phyloP scores from a whole-genome alignment of 192 early-diverging fungal species.

The Mortierella antarctica region DNA sequence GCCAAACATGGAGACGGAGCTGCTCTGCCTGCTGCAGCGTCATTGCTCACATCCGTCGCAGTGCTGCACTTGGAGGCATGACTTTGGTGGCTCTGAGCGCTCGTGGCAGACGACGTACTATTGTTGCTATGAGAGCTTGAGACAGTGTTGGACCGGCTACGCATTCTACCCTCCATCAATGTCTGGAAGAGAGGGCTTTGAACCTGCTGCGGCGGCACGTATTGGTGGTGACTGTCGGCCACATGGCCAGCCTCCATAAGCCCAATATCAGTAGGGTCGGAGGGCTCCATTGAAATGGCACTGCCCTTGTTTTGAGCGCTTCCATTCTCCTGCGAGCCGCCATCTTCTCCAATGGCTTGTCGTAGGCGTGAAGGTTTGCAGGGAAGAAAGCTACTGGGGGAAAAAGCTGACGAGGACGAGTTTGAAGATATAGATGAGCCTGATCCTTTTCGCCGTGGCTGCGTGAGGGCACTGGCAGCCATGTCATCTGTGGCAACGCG shows the following conservation, averaged over 20 bases:
- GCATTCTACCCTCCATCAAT: conserved; percentile 13
- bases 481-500: background rate
- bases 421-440: background rate
- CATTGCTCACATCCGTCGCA: background rate
- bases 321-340: background rate
- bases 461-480: background rate
- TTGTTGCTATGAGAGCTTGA: conserved; percentile 13
- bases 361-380: conserved; percentile 33
- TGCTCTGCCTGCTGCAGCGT: background rate
- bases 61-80: conserved; percentile 8
- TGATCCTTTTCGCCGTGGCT: background rate
- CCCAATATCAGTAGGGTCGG: background rate
- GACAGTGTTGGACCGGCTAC: conserved; percentile 10
- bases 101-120: conserved; percentile 4
- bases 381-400: conserved; percentile 18
- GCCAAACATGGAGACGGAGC: background rate
- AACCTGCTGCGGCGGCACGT: background rate
- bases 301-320: background rate
- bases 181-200: conserved; percentile 38
- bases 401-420: background rate
- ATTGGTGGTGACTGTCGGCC: background rate
- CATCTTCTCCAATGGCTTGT: conserved; percentile 11
- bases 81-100: conserved; percentile 1
- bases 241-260: too few species aligned
- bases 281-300: background rate